These are phyloP conservation scores for Pseudopyrenochaeta lycopersici DNA, from an alignment of 2,329 filamentous ascomycete species.

Conservation along the genomic window DNA sequence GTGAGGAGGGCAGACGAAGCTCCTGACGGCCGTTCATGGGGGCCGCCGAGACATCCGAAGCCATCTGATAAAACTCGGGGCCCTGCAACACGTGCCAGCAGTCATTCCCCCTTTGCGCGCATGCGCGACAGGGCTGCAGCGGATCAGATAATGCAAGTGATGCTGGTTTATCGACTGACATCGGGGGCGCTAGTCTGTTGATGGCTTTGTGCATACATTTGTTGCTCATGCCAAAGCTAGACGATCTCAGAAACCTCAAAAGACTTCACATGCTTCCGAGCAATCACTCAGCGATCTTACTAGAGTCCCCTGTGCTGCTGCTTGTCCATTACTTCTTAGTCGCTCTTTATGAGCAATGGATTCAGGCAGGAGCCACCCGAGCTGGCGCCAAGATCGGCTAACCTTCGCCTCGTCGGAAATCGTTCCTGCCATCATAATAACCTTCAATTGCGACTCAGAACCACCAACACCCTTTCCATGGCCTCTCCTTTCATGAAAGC, in stretches of 20 bases:
- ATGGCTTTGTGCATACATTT: not conserved
- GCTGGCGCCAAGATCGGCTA: slow-evolving; percentile 9
- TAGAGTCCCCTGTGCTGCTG: not conserved
- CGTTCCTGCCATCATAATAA: slow-evolving; percentile 5
- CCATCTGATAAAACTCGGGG: slow-evolving; percentile 2
- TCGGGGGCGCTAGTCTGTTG: not conserved
- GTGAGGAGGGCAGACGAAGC: not conserved
- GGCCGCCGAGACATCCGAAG: slow-evolving; percentile 1
- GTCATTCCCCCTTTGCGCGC: not conserved
- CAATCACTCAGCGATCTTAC: not conserved
- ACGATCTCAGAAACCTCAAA: not conserved
- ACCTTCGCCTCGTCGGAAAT: not conserved
- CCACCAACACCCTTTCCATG: slow-evolving; percentile 18
- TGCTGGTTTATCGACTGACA: too few species aligned
- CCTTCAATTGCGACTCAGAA: slow-evolving; percentile 4
- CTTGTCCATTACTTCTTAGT: not conserved
- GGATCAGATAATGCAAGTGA: not conserved
- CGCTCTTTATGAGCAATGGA: not conserved
- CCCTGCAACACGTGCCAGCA: not conserved
- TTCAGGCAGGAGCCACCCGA: not conserved
- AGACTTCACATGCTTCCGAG: not conserved
- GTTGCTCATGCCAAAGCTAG: not conserved
- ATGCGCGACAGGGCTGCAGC: not conserved
- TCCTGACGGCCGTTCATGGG: not conserved
- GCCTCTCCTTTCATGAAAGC: slow-evolving; percentile 10